Percentiles rank a stretch among this genome's conserved stretches.
Evolutionary conservation across 371 early-diverging fungal genomes (phyloP).

Genomic region (Apophysomyces trapeziformis): DNA sequence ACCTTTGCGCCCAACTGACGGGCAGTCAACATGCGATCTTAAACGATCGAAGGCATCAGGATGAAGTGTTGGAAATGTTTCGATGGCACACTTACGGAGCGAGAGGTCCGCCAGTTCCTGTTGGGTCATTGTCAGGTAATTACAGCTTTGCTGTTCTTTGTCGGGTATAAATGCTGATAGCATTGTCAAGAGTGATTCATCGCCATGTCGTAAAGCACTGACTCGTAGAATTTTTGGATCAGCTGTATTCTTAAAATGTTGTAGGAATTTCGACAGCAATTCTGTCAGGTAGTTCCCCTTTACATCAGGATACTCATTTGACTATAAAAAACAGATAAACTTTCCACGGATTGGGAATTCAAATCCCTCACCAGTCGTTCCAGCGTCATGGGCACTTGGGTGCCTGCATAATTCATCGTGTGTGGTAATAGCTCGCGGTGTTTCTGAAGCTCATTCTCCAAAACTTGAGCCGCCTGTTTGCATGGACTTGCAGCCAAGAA

Average conservation of each 20-base stretch:
- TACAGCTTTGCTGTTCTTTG: constrained; percentile 18
- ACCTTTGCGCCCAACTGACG: constrained; percentile 34
- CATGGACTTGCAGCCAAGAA: constrained; percentile 66
- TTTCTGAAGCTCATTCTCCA: constrained; percentile 53
- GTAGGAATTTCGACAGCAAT: constrained; percentile 29
- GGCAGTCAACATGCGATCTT: constrained; percentile 40
- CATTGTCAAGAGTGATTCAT: constrained; percentile 45
- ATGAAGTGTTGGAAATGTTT: background rate
- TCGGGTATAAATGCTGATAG: constrained; percentile 41
- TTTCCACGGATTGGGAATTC: background rate
- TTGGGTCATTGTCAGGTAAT: constrained; percentile 33
- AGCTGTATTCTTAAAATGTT: constrained; percentile 39
- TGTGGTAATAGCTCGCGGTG: constrained; percentile 60
- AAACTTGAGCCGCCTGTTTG: constrained; percentile 47
- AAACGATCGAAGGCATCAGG: background rate
- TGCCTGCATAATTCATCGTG: constrained; percentile 69
- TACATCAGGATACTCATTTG: constrained; percentile 33
- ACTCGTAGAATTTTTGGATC: constrained; percentile 37
- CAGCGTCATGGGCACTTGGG: constrained; percentile 51
- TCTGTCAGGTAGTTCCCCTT: constrained; percentile 33
- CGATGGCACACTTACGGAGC: constrained; percentile 22
- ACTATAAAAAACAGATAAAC: constrained; percentile 23
- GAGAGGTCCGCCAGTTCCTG: constrained; percentile 26
- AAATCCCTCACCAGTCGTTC: constrained; percentile 61
- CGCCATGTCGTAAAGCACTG: constrained; percentile 46